These are phyloP conservation scores for Stipa capillata DNA, from an alignment of 176 grass and related monocot genomes.

Conservation along the genomic window DNA sequence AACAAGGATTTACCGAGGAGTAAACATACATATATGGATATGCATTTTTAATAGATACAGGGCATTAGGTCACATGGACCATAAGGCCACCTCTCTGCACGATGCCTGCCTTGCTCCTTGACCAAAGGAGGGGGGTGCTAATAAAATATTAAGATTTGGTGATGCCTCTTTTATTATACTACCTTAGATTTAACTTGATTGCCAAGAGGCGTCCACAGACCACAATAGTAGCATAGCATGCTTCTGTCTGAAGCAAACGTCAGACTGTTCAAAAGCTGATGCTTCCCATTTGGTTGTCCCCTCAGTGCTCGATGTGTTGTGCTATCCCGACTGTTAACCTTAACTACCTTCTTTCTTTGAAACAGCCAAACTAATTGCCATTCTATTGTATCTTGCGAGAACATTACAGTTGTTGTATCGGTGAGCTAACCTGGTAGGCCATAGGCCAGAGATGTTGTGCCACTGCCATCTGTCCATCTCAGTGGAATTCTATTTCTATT, in stretches of 20 bases:
- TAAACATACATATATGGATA: neutral
- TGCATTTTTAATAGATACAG: conserved; percentile 13
- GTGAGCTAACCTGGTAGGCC: neutral
- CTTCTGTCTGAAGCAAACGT: conserved; percentile 45
- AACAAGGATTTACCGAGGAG: neutral
- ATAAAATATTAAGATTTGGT: conserved; percentile 29
- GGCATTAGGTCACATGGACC: conserved; percentile 24
- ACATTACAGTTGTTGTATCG: neutral
- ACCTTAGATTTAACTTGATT: conserved; percentile 15
- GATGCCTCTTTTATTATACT: neutral
- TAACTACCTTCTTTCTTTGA: neutral
- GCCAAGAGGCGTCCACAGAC: neutral
- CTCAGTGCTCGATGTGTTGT: conserved; percentile 3
- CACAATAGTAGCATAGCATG: conserved; percentile 7
- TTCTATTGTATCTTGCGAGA: neutral
- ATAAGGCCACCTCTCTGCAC: conserved; percentile 17
- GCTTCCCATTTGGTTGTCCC: neutral
- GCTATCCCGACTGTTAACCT: neutral
- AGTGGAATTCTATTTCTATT: neutral
- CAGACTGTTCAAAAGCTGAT: neutral
- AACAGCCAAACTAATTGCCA: neutral
- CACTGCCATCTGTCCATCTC: neutral
- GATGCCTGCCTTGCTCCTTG: conserved; percentile 13
- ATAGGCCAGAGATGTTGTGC: neutral
- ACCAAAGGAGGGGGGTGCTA: conserved; percentile 22